Percentiles rank a stretch among this genome's conserved stretches.
phyloP scores from a whole-genome alignment of 1,284 basidiomycete genomes.

The Testicularia cyperi region DNA sequence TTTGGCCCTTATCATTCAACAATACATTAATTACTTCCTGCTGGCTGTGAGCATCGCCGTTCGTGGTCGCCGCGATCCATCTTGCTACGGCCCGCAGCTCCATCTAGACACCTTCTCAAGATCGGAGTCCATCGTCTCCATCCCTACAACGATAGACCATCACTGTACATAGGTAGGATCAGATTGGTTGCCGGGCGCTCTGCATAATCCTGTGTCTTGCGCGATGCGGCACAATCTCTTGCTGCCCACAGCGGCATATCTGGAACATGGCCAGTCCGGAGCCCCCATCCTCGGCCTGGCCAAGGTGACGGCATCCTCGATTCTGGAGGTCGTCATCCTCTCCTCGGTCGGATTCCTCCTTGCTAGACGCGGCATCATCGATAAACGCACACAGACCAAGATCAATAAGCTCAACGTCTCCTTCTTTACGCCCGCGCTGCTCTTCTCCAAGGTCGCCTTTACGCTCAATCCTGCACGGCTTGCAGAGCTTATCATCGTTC shows the following conservation, averaged over 20 bases:
- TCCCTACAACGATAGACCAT: too few species aligned
- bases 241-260: slow-evolving; percentile 23
- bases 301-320: slow-evolving; percentile 65
- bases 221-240: slow-evolving; percentile 25
- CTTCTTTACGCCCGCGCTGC: slow-evolving; percentile 84
- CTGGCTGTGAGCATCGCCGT: too few species aligned
- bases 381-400: slow-evolving; percentile 80
- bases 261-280: slow-evolving; percentile 27
- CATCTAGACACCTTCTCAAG: too few species aligned
- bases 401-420: slow-evolving; percentile 70
- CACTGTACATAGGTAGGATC: too few species aligned
- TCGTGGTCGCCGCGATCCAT: too few species aligned
- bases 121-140: too few species aligned
- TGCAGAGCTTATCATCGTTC: slow-evolving; percentile 86
- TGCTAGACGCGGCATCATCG: slow-evolving; percentile 75
- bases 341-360: slow-evolving; percentile 83
- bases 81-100: too few species aligned
- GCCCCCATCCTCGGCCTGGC: slow-evolving; percentile 44
- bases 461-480: slow-evolving; percentile 70
- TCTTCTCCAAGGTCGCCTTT: slow-evolving; percentile 91
- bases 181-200: too few species aligned
- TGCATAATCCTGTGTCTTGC: too few species aligned
- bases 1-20: too few species aligned
- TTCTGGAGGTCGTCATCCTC: slow-evolving; percentile 82
- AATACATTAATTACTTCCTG: too few species aligned